Percentiles rank a stretch among this genome's conserved stretches.
Conservation (phyloP, 257 asterid genomes). For the Mitragyna speciosa region DNA sequence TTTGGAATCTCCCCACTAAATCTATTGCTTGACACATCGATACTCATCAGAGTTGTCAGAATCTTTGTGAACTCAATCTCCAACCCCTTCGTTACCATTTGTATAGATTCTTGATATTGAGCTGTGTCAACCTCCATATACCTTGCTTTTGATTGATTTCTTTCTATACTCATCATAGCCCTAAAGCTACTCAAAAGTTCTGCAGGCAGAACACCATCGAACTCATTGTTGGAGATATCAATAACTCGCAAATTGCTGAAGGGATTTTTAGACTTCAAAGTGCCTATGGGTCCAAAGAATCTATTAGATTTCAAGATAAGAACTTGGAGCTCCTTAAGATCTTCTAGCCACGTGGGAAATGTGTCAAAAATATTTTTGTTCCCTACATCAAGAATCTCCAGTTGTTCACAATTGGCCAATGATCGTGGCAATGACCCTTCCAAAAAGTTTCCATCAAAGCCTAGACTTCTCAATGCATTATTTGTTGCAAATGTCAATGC, state of each 20-base stretch:
- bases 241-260: neutral
- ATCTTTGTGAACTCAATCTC: neutral
- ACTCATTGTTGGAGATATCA: no score
- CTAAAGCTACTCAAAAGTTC: neutral
- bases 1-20: slow-evolving; percentile 1
- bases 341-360: neutral
- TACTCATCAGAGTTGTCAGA: no score
- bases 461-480: neutral
- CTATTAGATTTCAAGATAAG: slow-evolving; percentile 15
- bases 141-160: neutral
- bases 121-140: neutral
- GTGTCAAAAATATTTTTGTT: slow-evolving; percentile 4
- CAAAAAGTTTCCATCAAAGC: neutral
- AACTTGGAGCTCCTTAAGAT: neutral
- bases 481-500: neutral
- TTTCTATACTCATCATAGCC: neutral
- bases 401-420: slow-evolving; percentile 38
- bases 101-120: neutral
- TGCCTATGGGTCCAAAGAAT: neutral
- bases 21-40: neutral
- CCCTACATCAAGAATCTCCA: slow-evolving; percentile 35
- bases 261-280: neutral
- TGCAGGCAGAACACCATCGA: neutral
- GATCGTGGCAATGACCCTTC: slow-evolving; percentile 9
- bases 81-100: neutral